phyloP scores from a whole-genome alignment of 2,329 filamentous ascomycete species.

The Colletotrichum tropicale region DNA sequence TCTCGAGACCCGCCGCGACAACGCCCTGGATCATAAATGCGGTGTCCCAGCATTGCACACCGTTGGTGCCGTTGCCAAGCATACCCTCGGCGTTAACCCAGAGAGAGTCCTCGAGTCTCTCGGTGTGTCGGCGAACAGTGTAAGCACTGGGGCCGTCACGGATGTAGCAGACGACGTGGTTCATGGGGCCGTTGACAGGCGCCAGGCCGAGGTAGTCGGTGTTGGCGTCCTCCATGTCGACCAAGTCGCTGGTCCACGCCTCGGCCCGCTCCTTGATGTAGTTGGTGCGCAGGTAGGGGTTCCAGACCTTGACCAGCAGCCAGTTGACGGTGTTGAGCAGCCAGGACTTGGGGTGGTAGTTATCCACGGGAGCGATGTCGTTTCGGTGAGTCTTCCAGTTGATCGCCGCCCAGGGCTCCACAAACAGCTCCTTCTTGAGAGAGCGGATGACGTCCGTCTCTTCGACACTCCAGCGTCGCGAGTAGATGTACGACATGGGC shows the following conservation, averaged over 20 bases:
- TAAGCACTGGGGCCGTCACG: slow-evolving; percentile 78
- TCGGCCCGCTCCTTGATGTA: slow-evolving; percentile 74
- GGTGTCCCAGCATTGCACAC: slow-evolving; percentile 98
- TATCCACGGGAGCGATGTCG: slow-evolving; percentile 78
- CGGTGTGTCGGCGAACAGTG: slow-evolving; percentile 76
- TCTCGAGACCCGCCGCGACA: slow-evolving; percentile 78
- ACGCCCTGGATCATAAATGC: slow-evolving; percentile 86
- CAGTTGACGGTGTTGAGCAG: slow-evolving; percentile 81
- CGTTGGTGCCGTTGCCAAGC: slow-evolving; percentile 95
- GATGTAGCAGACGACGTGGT: slow-evolving; percentile 85
- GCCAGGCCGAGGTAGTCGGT: slow-evolving; percentile 86
- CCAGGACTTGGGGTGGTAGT: slow-evolving; percentile 93
- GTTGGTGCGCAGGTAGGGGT: slow-evolving; percentile 74
- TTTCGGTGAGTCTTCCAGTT: slow-evolving; percentile 81
- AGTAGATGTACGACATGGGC: slow-evolving; percentile 90
- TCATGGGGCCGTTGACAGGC: slow-evolving; percentile 90
- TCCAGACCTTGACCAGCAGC: slow-evolving; percentile 79
- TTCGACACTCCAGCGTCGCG: slow-evolving; percentile 79
- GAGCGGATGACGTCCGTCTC: slow-evolving; percentile 75
- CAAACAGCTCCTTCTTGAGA: slow-evolving; percentile 82
- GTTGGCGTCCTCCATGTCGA: slow-evolving; percentile 92
- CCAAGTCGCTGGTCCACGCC: slow-evolving; percentile 79
- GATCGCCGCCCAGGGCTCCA: slow-evolving; percentile 78
- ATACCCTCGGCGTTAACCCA: slow-evolving; percentile 95
- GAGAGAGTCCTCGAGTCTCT: slow-evolving; percentile 83